Percentiles rank a stretch among this genome's conserved stretches.
Conservation (phyloP, 257 asterid genomes). For the Gentiana macrophylla region DNA sequence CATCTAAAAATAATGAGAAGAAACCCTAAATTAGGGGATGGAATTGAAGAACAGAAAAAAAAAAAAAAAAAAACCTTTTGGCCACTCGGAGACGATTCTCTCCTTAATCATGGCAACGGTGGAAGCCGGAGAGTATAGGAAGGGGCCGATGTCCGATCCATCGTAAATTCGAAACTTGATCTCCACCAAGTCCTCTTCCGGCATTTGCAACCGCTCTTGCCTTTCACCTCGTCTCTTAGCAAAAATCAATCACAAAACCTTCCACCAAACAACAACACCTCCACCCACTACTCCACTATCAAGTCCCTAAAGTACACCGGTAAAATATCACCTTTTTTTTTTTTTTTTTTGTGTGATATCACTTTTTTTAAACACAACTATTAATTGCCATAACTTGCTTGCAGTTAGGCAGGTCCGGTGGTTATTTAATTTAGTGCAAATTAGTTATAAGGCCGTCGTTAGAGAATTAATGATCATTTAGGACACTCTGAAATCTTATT, state of each 20-base stretch:
- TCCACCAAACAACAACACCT: not conserved
- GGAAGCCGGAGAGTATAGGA: slow-evolving; percentile 72
- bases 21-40: no score
- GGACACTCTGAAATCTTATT: no score
- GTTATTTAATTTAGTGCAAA: no score
- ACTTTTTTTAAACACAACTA: no score
- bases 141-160: slow-evolving; percentile 96
- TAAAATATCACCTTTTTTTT: no score
- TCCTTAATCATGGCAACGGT: slow-evolving; percentile 80
- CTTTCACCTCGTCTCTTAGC: not conserved
- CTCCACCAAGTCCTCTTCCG: slow-evolving; percentile 50
- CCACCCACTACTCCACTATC: not conserved
- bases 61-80: slow-evolving; percentile 19
- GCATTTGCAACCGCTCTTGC: slow-evolving; percentile 23
- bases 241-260: not conserved
- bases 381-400: no score
- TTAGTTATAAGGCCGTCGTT: no score
- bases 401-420: no score
- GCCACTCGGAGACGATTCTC: slow-evolving; percentile 46
- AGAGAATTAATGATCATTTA: no score
- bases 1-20: no score
- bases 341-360: no score
- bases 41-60: no score
- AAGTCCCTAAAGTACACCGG: not conserved
- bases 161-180: slow-evolving; percentile 81